Conservation (phyloP, 192 early-diverging fungal genomes). For the Helicostylum pulchrum region DNA sequence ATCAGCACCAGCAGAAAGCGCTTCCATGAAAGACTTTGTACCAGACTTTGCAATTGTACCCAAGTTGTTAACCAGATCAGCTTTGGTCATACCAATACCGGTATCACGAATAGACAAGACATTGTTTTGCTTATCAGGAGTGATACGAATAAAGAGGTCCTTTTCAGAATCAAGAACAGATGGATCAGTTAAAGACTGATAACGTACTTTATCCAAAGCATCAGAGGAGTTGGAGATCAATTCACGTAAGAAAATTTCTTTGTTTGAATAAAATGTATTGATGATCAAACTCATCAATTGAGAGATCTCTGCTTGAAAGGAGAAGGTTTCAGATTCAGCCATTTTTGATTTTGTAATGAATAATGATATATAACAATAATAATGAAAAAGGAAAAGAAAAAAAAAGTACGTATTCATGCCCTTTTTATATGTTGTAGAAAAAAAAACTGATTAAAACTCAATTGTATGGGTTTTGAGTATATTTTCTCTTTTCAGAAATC, state of each 20-base stretch:
- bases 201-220: slow-evolving; percentile 91
- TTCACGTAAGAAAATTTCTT: slow-evolving; percentile 94
- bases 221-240: slow-evolving; percentile 83
- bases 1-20: slow-evolving; percentile 89
- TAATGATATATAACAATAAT: neutral
- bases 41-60: slow-evolving; percentile 99
- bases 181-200: slow-evolving; percentile 89
- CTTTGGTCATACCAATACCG: slow-evolving; percentile 93
- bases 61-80: slow-evolving; percentile 93
- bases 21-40: slow-evolving; percentile 99
- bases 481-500: neutral
- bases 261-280: slow-evolving; percentile 99
- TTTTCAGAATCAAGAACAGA: slow-evolving; percentile 88
- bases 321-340: slow-evolving; percentile 66
- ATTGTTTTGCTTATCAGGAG: slow-evolving; percentile 77
- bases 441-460: neutral
- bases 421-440: slow-evolving; percentile 13
- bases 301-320: slow-evolving; percentile 99
- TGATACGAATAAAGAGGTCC: slow-evolving; percentile 93
- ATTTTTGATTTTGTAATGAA: slow-evolving; percentile 5
- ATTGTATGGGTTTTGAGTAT: neutral
- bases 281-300: slow-evolving; percentile 99
- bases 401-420: neutral
- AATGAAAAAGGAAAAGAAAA: neutral
- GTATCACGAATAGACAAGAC: slow-evolving; percentile 75